phyloP scores from a whole-genome alignment of 1,284 basidiomycete species.

The Neolentinus lepideus region DNA sequence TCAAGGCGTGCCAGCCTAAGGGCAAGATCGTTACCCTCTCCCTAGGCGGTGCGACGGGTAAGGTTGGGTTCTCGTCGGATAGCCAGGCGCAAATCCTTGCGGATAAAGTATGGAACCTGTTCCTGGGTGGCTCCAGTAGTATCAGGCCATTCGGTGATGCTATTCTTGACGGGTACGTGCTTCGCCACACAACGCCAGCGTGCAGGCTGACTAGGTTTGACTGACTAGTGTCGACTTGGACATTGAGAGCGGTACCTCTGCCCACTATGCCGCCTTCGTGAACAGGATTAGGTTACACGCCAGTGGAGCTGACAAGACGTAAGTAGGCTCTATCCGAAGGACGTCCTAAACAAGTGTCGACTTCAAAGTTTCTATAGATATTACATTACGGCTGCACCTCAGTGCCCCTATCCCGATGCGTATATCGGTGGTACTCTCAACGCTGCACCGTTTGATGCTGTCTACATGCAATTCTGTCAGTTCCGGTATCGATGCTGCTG shows the following conservation, averaged over 20 bases:
- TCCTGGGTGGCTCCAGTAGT: conserved; percentile 49
- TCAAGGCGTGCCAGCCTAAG: conserved; percentile 50
- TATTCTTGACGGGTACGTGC: conserved; percentile 53
- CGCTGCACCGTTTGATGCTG: conserved; percentile 48
- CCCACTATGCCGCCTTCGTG: conserved; percentile 48
- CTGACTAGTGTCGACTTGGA: conserved; percentile 52
- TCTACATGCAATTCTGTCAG: conserved; percentile 56
- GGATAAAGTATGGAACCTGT: conserved; percentile 57
- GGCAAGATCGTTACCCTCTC: conserved; percentile 62
- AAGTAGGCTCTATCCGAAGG: too few species aligned
- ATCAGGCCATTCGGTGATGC: conserved; percentile 56
- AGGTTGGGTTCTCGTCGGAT: conserved; percentile 41
- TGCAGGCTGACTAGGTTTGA: neutral
- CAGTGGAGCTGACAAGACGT: conserved; percentile 37
- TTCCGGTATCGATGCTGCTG: neutral
- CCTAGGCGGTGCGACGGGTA: conserved; percentile 54
- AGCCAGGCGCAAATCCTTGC: conserved; percentile 45
- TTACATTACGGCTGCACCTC: conserved; percentile 59
- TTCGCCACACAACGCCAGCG: neutral
- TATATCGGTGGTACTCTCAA: conserved; percentile 44
- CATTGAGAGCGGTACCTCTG: conserved; percentile 51
- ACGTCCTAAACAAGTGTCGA: too few species aligned
- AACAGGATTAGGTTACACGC: conserved; percentile 40
- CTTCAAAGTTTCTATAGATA: conserved; percentile 23
- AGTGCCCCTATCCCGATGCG: conserved; percentile 59